Conservation (phyloP, 805 yeast species). For the Candida xiaguanensis region DNA sequence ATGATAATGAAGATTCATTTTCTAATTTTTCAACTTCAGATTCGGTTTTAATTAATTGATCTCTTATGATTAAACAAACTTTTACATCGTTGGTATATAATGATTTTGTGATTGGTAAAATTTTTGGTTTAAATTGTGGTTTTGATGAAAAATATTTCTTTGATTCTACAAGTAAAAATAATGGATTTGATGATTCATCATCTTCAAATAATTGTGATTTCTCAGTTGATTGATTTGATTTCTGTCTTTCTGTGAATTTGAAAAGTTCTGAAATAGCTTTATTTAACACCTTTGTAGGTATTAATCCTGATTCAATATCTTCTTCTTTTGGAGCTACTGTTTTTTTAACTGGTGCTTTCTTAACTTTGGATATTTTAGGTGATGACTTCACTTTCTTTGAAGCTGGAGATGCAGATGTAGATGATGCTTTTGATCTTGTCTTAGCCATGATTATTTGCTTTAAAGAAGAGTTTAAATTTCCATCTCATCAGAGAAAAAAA, state of each 20-base stretch:
- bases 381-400: conserved; percentile 15
- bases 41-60: conserved; percentile 44
- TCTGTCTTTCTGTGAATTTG: conserved; percentile 47
- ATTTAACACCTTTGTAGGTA: conserved; percentile 19
- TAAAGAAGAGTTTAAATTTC: neutral
- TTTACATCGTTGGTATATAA: conserved; percentile 41
- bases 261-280: conserved; percentile 65
- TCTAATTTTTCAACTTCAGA: conserved; percentile 46
- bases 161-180: conserved; percentile 62
- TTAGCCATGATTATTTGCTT: conserved; percentile 23
- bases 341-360: conserved; percentile 1
- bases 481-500: conserved; percentile 6
- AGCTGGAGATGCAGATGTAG: conserved; percentile 22
- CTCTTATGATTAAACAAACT: conserved; percentile 69
- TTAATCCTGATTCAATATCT: conserved; percentile 6
- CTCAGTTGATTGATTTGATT: conserved; percentile 18
- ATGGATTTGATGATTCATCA: conserved; percentile 49
- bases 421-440: conserved; percentile 28
- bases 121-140: conserved; percentile 54
- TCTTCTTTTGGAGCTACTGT: conserved; percentile 2
- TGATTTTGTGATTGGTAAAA: conserved; percentile 45
- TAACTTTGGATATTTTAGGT: conserved; percentile 19
- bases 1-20: conserved; percentile 37
- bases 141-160: conserved; percentile 62
- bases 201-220: conserved; percentile 47